phyloP scores from a whole-genome alignment of 129 eudicot genomes.

The Scalesia atractyloides region DNA sequence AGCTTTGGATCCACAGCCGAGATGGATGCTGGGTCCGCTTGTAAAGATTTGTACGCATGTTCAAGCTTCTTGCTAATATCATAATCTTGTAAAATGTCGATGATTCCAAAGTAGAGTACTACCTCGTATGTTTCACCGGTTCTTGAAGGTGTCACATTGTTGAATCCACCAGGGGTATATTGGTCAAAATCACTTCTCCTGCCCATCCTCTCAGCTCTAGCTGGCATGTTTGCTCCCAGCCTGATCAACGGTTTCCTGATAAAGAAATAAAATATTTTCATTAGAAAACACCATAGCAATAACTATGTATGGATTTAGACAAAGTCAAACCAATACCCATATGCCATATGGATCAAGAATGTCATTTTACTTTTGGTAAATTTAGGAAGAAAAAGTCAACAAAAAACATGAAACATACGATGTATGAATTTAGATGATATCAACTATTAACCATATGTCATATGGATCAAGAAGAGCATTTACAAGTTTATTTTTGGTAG shows the following conservation, averaged over 20 bases:
- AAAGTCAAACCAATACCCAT: conserved; percentile 15
- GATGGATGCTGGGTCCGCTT: conserved; percentile 87
- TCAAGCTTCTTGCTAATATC: conserved; percentile 97
- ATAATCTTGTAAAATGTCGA: conserved; percentile 91
- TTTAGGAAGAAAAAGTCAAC: conserved; percentile 15
- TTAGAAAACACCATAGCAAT: background rate
- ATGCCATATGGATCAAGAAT: conserved; percentile 30
- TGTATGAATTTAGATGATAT: background rate
- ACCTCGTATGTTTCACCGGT: conserved; percentile 77
- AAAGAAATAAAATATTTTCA: background rate
- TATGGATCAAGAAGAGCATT: conserved; percentile 24
- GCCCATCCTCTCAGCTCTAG: conserved; percentile 80
- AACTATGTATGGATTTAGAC: background rate
- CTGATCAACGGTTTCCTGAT: conserved; percentile 87
- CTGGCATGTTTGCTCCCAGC: conserved; percentile 97
- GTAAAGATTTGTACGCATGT: conserved; percentile 93
- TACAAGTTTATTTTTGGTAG: conserved; percentile 18
- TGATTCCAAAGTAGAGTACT: conserved; percentile 92
- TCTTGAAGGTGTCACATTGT: conserved; percentile 53
- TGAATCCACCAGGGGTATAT: conserved; percentile 61
- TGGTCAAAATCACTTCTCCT: conserved; percentile 87
- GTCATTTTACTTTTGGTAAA: conserved; percentile 12
- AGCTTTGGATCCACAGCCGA: conserved; percentile 97
- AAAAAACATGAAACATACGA: background rate
- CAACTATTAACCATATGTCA: conserved; percentile 26